Evolutionary conservation across 768 basidiomycete species (phyloP).

Genomic region (Boletus coccyginus): DNA sequence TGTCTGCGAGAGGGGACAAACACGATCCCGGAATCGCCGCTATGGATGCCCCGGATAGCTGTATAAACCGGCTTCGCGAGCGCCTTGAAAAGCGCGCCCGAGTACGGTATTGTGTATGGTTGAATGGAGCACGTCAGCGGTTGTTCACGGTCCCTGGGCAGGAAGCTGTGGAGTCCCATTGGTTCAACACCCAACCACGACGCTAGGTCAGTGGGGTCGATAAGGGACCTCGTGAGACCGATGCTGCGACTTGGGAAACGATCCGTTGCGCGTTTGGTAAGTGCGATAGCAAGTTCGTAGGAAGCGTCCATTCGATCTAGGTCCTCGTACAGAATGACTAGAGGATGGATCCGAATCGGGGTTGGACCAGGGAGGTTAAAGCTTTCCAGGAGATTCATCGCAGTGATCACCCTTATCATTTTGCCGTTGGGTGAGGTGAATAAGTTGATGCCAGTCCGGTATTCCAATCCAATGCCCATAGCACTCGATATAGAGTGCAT

Average conservation of each 20-base stretch:
- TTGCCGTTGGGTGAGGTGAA: slow-evolving; percentile 40
- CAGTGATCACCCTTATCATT: slow-evolving; percentile 56
- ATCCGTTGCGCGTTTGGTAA: slow-evolving; percentile 65
- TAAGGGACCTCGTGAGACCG: slow-evolving; percentile 74
- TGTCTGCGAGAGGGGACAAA: slow-evolving; percentile 87
- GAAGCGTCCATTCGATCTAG: slow-evolving; percentile 76
- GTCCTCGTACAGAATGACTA: slow-evolving; percentile 78
- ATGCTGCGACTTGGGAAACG: slow-evolving; percentile 65
- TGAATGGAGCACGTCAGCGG: slow-evolving; percentile 65
- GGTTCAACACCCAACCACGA: slow-evolving; percentile 77
- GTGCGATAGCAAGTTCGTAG: slow-evolving; percentile 82
- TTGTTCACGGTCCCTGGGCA: slow-evolving; percentile 80
- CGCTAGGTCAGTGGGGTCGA: slow-evolving; percentile 78
- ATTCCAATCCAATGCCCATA: slow-evolving; percentile 40
- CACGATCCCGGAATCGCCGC: slow-evolving; percentile 59
- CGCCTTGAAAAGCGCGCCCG: slow-evolving; percentile 80
- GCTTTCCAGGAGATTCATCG: slow-evolving; percentile 47
- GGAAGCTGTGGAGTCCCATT: slow-evolving; percentile 68
- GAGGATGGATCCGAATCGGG: slow-evolving; percentile 38
- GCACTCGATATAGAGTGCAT: slow-evolving; percentile 41
- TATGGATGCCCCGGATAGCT: slow-evolving; percentile 52
- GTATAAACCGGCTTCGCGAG: slow-evolving; percentile 90
- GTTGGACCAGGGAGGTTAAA: slow-evolving; percentile 34
- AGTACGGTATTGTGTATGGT: slow-evolving; percentile 84
- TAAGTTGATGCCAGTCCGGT: slow-evolving; percentile 25